These are phyloP conservation scores for Flaveria ramosissima DNA, from an alignment of 129 eudicot species.

Conservation along the genomic window DNA sequence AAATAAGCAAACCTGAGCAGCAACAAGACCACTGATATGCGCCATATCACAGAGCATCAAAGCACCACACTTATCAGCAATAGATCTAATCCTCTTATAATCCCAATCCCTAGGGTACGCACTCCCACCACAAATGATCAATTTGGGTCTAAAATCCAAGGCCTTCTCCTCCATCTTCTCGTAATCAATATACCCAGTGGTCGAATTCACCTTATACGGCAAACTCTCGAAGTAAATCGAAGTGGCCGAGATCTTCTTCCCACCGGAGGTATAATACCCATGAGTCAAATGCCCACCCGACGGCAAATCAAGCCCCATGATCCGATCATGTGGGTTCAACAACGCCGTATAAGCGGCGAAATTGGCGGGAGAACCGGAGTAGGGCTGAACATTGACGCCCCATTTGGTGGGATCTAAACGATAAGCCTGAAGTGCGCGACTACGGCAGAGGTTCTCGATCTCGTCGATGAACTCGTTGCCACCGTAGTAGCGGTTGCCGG, in stretches of 20 bases:
- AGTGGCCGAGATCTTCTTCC: slow-evolving; percentile 90
- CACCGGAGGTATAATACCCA: slow-evolving; percentile 83
- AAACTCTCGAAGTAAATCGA: slow-evolving; percentile 95
- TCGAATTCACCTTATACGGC: slow-evolving; percentile 89
- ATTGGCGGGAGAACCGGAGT: slow-evolving; percentile 89
- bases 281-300: slow-evolving; percentile 96
- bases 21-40: slow-evolving; percentile 99
- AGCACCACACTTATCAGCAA: slow-evolving; percentile 93
- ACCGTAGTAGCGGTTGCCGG: slow-evolving; percentile 98
- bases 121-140: slow-evolving; percentile 97
- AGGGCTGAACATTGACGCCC: slow-evolving; percentile 99
- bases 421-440: slow-evolving; percentile 70
- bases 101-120: slow-evolving; percentile 99
- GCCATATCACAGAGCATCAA: slow-evolving; percentile 96
- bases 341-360: slow-evolving; percentile 93
- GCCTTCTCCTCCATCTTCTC: slow-evolving; percentile 96
- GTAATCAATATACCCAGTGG: slow-evolving; percentile 82
- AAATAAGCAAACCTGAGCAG: slow-evolving; percentile 81
- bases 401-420: slow-evolving; percentile 74
- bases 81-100: slow-evolving; percentile 58
- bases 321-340: slow-evolving; percentile 80
- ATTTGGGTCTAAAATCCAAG: slow-evolving; percentile 87
- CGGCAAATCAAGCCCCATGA: slow-evolving; percentile 95
- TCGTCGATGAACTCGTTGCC: slow-evolving; percentile 89
- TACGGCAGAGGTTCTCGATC: slow-evolving; percentile 80